Evolutionary conservation across 2,329 filamentous ascomycete genomes (phyloP).

Genomic region (Rutstroemia sp.): DNA sequence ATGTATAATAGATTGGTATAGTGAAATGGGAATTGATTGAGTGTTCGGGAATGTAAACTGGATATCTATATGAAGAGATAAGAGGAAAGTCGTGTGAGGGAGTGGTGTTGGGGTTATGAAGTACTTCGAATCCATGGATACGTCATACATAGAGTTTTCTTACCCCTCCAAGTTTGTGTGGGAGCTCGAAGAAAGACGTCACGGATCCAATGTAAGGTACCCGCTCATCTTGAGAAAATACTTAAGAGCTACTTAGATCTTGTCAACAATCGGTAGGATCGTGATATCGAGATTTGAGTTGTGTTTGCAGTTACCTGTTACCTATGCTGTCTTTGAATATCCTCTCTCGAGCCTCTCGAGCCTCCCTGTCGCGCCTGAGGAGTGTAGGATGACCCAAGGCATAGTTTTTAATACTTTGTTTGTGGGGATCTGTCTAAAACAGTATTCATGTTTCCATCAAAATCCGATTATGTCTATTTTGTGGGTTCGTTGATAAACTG

Average conservation of each 20-base stretch:
- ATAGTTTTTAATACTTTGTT: too few species aligned
- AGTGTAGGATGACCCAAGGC: too few species aligned
- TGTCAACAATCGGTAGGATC: not conserved
- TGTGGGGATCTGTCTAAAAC: too few species aligned
- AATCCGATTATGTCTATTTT: too few species aligned
- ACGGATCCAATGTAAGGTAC: conserved; percentile 3
- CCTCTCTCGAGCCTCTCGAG: too few species aligned
- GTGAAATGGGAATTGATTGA: not conserved
- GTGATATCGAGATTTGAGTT: not conserved
- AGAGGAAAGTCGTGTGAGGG: not conserved
- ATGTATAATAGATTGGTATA: not conserved
- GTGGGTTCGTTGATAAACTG: too few species aligned
- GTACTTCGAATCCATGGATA: not conserved
- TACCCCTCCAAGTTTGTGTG: not conserved
- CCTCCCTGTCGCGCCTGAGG: too few species aligned
- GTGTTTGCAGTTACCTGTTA: too few species aligned
- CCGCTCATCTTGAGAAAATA: not conserved
- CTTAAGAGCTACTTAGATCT: not conserved
- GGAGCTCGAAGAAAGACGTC: not conserved
- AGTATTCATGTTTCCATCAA: too few species aligned
- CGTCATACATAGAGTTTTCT: conserved; percentile 5
- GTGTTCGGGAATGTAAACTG: not conserved
- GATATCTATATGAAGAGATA: not conserved
- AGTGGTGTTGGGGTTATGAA: not conserved
- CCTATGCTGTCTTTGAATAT: too few species aligned